phyloP scores from a whole-genome alignment of 2,329 filamentous ascomycete genomes.

The Aspergillus sp. region DNA sequence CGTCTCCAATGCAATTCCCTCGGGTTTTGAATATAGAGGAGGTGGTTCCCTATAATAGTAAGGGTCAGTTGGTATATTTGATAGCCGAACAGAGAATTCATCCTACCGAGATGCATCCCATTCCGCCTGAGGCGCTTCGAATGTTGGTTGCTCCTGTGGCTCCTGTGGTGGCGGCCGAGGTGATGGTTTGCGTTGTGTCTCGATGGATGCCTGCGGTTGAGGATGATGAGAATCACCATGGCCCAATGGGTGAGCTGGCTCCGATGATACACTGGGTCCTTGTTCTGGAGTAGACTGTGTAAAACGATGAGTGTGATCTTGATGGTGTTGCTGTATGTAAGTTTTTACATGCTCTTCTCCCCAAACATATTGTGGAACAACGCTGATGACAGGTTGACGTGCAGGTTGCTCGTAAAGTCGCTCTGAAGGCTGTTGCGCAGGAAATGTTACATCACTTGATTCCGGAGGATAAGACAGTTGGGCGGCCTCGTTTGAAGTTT shows the following conservation, averaged over 20 bases:
- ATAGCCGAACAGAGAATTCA: conserved; percentile 10
- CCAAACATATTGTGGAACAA: conserved; percentile 46
- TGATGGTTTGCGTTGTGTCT: conserved; percentile 45
- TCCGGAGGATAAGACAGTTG: not conserved
- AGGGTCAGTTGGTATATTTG: conserved; percentile 21
- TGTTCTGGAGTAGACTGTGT: conserved; percentile 14
- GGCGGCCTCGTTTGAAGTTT: not conserved
- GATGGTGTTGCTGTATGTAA: conserved; percentile 25
- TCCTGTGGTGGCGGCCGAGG: conserved; percentile 22
- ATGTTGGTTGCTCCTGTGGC: conserved; percentile 25
- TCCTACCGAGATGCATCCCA: conserved; percentile 64
- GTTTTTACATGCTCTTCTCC: conserved; percentile 44
- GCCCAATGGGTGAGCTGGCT: not conserved
- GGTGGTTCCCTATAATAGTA: conserved; percentile 55
- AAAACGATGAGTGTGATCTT: conserved; percentile 12
- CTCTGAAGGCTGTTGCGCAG: not conserved
- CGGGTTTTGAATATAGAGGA: conserved; percentile 69
- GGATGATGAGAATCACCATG: conserved; percentile 16
- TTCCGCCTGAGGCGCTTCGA: conserved; percentile 58
- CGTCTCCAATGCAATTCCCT: conserved; percentile 79
- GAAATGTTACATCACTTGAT: not conserved
- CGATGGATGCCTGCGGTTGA: conserved; percentile 44
- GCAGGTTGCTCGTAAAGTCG: not conserved
- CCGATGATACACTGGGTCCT: conserved; percentile 3
- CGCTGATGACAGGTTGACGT: conserved; percentile 29